phyloP scores from a whole-genome alignment of 176 grass and related monocot genomes.

The Panicum miliaceum region DNA sequence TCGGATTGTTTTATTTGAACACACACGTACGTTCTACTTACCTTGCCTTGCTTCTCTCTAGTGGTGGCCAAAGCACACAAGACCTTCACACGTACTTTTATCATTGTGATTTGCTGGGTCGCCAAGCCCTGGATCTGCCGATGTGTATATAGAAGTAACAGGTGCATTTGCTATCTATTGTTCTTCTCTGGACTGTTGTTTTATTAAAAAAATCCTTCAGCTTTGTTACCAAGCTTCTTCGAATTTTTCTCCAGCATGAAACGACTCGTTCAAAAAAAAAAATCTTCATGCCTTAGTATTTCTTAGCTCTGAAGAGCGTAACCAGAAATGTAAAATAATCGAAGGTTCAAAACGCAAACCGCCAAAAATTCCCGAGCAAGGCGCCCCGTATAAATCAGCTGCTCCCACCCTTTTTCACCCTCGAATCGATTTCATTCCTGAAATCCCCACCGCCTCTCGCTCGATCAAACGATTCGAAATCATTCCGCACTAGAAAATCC shows the following conservation, averaged over 20 bases:
- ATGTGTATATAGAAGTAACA: too few relatives aligned
- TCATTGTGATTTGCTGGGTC: too few relatives aligned
- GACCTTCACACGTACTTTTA: too few relatives aligned
- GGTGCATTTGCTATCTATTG: background rate
- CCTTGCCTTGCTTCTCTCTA: too few relatives aligned
- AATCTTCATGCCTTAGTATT: background rate
- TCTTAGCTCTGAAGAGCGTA: background rate
- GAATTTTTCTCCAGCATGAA: too few relatives aligned
- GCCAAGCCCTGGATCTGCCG: too few relatives aligned
- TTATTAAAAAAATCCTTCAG: background rate
- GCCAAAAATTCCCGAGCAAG: background rate
- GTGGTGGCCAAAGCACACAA: too few relatives aligned
- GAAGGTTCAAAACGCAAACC: background rate
- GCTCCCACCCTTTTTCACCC: background rate
- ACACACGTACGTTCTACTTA: too few relatives aligned
- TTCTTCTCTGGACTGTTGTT: background rate
- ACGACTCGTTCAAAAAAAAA: too few relatives aligned
- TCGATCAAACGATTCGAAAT: background rate
- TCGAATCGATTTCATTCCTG: conserved; percentile 11
- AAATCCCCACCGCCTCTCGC: conserved; percentile 13
- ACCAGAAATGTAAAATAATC: background rate
- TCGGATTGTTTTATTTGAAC: too few relatives aligned
- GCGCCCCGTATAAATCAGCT: background rate
- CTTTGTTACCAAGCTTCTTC: too few relatives aligned
- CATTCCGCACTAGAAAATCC: conserved; percentile 27